Base-by-base conservation (phyloP, 768 basidiomycete genomes). In the Termitomyces sp. region DNA sequence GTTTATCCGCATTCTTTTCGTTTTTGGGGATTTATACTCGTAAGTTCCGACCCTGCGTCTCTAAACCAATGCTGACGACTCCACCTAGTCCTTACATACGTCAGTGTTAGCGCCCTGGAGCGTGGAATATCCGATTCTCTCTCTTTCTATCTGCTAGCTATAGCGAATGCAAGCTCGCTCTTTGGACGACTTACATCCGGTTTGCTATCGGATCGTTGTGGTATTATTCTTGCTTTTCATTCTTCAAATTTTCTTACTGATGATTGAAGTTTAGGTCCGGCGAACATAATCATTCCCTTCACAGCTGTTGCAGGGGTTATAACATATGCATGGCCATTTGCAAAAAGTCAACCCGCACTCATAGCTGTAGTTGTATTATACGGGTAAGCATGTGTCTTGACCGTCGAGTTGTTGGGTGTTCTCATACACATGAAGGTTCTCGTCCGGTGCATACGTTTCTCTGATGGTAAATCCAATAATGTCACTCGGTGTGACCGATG, bases 21-120 rank as follows among this genome's bases (percentile, higher is more conserved):
- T 90, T 87, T 70, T 78, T 92, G 13, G 90, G 89, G 4, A 69
- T 91, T 12, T 91, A 89, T 66, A 88, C 87, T 0, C 71, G 87
- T 81, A 49, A 51, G 74, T 68, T 1, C 12, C 2, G 55, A 40
- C 53, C 30, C 23, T 63, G 60, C 4, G 55, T 43, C 23, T 28
- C 71, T 55, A 68, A 77, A 38, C 76, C 4, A 67, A 77, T 59
- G 23, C 60, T 66, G 28, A 58, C 71, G 73, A 1, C 72, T 43
- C 73, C n/a, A 41, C 50, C 8, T 63, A 87, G 86, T 84, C n/a
- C 68, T 90, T 52, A 89, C 83, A 0, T 91, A 88, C 63, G 79
- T 89, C 57, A 80, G 83, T 51, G 73, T 83, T 51, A 85, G 82
- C 67, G 85, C 86, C 3, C 69, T 73, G 0, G 66, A 70, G 12